Conservation (phyloP, 257 asterid species). For the Paulownia fortunei region DNA sequence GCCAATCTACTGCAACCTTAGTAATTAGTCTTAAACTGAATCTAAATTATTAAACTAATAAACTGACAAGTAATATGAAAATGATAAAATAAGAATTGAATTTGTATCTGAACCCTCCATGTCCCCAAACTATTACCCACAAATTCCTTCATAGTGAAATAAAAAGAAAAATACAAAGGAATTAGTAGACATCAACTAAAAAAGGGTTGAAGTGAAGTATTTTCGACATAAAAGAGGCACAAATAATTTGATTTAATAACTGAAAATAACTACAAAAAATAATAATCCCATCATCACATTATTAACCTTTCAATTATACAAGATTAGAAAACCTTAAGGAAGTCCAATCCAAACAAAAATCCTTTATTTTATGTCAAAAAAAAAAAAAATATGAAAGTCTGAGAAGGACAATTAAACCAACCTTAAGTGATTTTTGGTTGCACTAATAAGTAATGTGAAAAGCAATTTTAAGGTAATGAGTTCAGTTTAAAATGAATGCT, state of each 20-base stretch:
- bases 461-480: background rate
- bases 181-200: background rate
- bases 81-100: background rate
- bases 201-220: background rate
- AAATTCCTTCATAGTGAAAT: background rate
- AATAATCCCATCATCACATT: background rate
- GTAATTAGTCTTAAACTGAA: background rate
- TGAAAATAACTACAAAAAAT: background rate
- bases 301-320: background rate
- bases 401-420: background rate
- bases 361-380: background rate
- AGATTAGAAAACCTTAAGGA: background rate
- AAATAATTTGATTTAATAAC: background rate
- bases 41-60: background rate
- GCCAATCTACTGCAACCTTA: background rate
- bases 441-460: background rate
- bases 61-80: background rate
- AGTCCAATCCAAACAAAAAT: background rate
- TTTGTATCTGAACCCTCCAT: background rate
- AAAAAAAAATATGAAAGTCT: background rate
- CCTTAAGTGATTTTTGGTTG: background rate
- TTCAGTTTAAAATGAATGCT: background rate
- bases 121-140: background rate
- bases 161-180: background rate
- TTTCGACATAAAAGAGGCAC: background rate